These are phyloP conservation scores for Geopyxis carbonaria DNA, from an alignment of 495 filamentous ascomycete species.

Conservation along the genomic window DNA sequence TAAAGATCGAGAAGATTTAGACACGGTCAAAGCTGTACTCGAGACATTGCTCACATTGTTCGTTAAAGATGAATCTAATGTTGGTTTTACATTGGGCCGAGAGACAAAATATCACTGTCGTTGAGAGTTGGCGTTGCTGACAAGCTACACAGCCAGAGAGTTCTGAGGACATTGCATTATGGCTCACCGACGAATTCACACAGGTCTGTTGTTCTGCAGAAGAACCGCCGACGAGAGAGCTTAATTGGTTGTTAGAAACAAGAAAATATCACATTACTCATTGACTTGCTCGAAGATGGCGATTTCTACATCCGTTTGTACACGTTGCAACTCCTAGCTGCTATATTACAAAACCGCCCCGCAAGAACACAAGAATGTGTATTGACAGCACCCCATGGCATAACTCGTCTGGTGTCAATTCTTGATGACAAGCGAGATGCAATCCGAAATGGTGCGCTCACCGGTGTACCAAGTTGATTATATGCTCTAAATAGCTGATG, in stretches of 20 bases:
- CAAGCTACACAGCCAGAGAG: conserved; percentile 57
- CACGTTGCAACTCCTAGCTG: conserved; percentile 73
- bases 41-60: conserved; percentile 94
- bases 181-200: conserved; percentile 96
- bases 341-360: conserved; percentile 69
- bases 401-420: conserved; percentile 64
- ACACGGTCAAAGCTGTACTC: conserved; percentile 83
- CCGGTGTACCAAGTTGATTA: too few relatives aligned
- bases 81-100: conserved; percentile 28
- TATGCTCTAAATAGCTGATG: not conserved
- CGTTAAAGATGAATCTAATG: conserved; percentile 50
- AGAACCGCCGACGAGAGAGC: not conserved
- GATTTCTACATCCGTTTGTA: conserved; percentile 94
- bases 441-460: conserved; percentile 61
- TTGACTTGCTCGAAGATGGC: conserved; percentile 68
- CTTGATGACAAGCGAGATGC: conserved; percentile 78
- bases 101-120: too few relatives aligned
- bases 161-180: conserved; percentile 88
- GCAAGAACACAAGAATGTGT: conserved; percentile 95
- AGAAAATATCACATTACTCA: conserved; percentile 85
- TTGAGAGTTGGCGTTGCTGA: conserved; percentile 2
- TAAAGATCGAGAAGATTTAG: conserved; percentile 86
- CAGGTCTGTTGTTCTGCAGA: conserved; percentile 38
- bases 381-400: conserved; percentile 69
- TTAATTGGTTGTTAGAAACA: conserved; percentile 42